phyloP scores from a whole-genome alignment of 352 stramenopile genomes.

The Phytophthora meadii region DNA sequence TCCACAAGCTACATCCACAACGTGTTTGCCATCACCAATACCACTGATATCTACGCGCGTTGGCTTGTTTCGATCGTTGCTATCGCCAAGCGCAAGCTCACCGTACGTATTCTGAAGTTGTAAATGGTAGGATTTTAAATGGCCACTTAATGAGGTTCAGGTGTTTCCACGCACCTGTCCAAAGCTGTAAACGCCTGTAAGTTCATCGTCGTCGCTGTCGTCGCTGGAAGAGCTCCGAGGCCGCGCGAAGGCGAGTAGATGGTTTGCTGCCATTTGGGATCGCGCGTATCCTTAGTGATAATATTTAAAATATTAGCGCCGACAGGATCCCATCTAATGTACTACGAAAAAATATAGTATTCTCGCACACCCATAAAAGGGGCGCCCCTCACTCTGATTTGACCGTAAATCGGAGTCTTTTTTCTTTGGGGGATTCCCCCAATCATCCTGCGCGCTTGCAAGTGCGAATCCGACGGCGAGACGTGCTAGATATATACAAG shows the following conservation, averaged over 20 bases:
- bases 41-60: conserved; percentile 45
- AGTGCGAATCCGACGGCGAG: too few relatives aligned
- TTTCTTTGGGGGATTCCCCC: too few relatives aligned
- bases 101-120: conserved; percentile 89
- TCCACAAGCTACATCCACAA: conserved; percentile 85
- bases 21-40: conserved; percentile 41
- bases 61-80: conserved; percentile 62
- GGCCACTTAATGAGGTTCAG: too few relatives aligned
- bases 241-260: conserved; percentile 30
- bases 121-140: too few relatives aligned
- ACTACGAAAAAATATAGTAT: too few relatives aligned
- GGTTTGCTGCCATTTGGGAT: conserved; percentile 29
- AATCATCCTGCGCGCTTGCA: too few relatives aligned
- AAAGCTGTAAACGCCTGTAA: conserved; percentile 49
- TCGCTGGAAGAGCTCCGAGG: conserved; percentile 14
- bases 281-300: too few relatives aligned
- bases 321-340: background rate
- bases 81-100: conserved; percentile 91
- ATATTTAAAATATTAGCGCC: too few relatives aligned
- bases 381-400: too few relatives aligned
- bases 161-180: conserved; percentile 39
- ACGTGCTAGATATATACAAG: too few relatives aligned
- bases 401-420: too few relatives aligned
- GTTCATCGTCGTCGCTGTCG: conserved; percentile 8
- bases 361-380: too few relatives aligned